Conservation (phyloP, 768 basidiomycete species). For the Serendipita vermifera region DNA sequence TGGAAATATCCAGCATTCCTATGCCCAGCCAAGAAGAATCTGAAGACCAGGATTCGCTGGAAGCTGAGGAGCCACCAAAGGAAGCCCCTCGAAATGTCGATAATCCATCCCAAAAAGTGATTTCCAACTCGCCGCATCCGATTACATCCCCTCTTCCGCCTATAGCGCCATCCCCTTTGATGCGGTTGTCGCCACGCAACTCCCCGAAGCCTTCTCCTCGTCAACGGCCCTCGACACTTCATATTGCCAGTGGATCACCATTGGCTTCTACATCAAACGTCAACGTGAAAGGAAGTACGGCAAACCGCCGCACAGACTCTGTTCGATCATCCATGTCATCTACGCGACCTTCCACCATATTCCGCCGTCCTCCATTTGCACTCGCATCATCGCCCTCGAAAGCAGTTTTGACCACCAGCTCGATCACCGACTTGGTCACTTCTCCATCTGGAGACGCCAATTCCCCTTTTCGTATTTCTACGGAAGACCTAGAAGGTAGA, state of each 20-base stretch:
- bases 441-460: conserved; percentile 14
- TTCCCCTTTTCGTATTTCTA: conserved; percentile 1
- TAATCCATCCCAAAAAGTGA: no score
- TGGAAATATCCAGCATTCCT: conserved; percentile 3
- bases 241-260: not conserved
- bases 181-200: not conserved
- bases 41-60: not conserved
- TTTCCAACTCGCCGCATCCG: not conserved
- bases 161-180: no score
- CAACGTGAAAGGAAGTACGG: not conserved
- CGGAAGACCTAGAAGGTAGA: not conserved
- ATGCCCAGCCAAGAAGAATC: not conserved
- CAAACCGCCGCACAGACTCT: not conserved
- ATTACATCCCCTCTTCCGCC: not conserved
- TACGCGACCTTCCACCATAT: not conserved
- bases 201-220: conserved; percentile 3
- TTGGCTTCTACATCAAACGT: conserved; percentile 3
- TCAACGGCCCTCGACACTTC: not conserved
- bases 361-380: not conserved
- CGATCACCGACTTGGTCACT: conserved; percentile 36
- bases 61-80: conserved; percentile 31
- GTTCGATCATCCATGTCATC: conserved; percentile 7
- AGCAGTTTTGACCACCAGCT: conserved; percentile 38
- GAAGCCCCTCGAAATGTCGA: conserved; percentile 53
- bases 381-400: not conserved